These are phyloP conservation scores for Dipteronia sinensis DNA, from an alignment of 345 rosid genomes.

Conservation along the genomic window DNA sequence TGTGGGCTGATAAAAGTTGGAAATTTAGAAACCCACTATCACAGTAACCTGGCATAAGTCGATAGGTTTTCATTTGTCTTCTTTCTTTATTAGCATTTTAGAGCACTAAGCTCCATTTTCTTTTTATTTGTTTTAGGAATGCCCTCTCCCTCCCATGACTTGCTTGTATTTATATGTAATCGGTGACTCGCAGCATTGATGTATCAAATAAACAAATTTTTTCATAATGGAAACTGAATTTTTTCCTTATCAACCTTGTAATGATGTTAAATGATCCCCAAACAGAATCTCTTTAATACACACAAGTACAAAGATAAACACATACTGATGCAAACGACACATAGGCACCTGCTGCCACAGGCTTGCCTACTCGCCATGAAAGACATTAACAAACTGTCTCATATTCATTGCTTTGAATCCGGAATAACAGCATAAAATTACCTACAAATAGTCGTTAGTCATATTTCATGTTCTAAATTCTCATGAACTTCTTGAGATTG, in stretches of 20 bases:
- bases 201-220: background rate
- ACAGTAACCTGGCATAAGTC: background rate
- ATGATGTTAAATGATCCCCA: background rate
- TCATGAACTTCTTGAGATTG: background rate
- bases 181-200: background rate
- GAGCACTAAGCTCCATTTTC: background rate
- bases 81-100: background rate
- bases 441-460: background rate
- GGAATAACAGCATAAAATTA: background rate
- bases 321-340: too few relatives aligned
- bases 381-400: background rate
- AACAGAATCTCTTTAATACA: background rate
- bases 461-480: background rate
- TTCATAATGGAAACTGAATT: background rate
- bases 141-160: too few relatives aligned
- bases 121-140: too few relatives aligned
- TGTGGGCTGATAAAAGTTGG: background rate
- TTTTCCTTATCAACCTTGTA: background rate
- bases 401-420: background rate
- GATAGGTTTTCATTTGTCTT: background rate
- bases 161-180: background rate
- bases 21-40: background rate
- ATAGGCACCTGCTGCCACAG: too few relatives aligned
- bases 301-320: too few relatives aligned
- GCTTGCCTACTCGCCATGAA: too few relatives aligned